phyloP scores from a whole-genome alignment of 345 rosid genomes.

The Garcia nutans region DNA sequence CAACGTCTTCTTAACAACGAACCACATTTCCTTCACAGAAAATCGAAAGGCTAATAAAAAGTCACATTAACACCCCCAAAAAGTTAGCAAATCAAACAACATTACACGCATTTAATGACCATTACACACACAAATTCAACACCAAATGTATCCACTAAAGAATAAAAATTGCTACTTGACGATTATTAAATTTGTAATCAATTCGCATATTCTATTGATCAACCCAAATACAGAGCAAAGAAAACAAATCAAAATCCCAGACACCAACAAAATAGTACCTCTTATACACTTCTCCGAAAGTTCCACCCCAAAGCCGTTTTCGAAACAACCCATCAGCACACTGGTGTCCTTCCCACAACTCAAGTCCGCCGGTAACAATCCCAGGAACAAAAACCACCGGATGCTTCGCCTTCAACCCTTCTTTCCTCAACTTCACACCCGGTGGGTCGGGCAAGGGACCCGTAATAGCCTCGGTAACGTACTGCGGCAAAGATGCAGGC shows the following conservation, averaged over 20 bases:
- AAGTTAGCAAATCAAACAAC: neutral
- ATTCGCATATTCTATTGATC: neutral
- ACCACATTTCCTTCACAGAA: neutral
- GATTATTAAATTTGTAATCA: neutral
- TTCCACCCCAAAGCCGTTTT: conserved; percentile 97
- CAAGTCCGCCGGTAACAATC: conserved; percentile 91
- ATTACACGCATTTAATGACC: neutral
- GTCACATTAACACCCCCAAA: too few species aligned
- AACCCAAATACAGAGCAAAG: neutral
- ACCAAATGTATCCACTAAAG: neutral
- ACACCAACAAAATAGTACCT: conserved; percentile 46
- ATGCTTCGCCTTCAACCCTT: conserved; percentile 74
- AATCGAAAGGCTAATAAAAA: neutral
- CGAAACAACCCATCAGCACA: conserved; percentile 90
- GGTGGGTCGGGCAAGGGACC: conserved; percentile 95
- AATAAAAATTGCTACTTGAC: neutral
- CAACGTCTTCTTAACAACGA: neutral
- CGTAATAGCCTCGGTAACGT: conserved; percentile 86
- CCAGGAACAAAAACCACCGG: conserved; percentile 96
- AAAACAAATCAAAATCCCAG: conserved; percentile 1
- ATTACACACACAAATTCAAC: neutral
- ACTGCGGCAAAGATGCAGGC: conserved; percentile 86
- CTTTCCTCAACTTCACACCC: conserved; percentile 76
- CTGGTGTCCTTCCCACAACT: conserved; percentile 91
- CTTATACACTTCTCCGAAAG: conserved; percentile 93